A percentile compares a stretch with the other conserved stretches of the same genome.
Evolutionary conservation across 176 grass and related monocot species (phyloP).

Genomic region (Bonia amplexicaulis): DNA sequence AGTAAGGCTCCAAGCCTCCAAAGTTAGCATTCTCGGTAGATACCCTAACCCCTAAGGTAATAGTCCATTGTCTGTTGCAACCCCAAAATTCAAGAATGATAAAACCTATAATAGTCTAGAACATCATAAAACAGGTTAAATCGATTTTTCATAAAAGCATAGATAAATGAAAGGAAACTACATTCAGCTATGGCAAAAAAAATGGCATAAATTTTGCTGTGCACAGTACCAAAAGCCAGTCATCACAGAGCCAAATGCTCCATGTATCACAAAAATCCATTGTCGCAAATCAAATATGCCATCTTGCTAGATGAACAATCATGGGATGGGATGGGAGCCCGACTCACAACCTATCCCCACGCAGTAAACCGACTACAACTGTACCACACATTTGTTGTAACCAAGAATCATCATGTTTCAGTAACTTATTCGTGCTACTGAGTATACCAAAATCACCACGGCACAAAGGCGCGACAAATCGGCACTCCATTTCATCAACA

Average conservation of each 20-base stretch:
- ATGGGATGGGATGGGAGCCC: not conserved
- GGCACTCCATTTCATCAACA: not conserved
- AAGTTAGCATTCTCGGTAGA: not conserved
- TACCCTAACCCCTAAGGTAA: not conserved
- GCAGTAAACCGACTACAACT: not conserved
- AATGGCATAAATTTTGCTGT: not conserved
- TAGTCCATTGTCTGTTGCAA: not conserved
- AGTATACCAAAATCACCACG: not conserved
- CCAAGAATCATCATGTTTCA: not conserved
- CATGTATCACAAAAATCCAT: too few relatives aligned
- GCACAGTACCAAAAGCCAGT: too few relatives aligned
- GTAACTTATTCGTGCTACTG: not conserved
- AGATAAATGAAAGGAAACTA: not conserved
- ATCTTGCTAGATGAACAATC: not conserved
- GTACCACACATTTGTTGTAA: not conserved
- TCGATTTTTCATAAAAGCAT: too few relatives aligned
- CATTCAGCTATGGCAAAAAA: not conserved
- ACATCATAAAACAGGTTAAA: too few relatives aligned
- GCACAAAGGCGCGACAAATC: not conserved
- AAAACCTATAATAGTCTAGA: too few relatives aligned
- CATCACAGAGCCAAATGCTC: too few relatives aligned
- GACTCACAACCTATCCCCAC: not conserved
- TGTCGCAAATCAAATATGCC: not conserved
- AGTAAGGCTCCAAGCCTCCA: not conserved
- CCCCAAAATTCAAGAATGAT: not conserved